phyloP scores from a whole-genome alignment of 2,329 filamentous ascomycete genomes.

The Leptographium wingfieldii region DNA sequence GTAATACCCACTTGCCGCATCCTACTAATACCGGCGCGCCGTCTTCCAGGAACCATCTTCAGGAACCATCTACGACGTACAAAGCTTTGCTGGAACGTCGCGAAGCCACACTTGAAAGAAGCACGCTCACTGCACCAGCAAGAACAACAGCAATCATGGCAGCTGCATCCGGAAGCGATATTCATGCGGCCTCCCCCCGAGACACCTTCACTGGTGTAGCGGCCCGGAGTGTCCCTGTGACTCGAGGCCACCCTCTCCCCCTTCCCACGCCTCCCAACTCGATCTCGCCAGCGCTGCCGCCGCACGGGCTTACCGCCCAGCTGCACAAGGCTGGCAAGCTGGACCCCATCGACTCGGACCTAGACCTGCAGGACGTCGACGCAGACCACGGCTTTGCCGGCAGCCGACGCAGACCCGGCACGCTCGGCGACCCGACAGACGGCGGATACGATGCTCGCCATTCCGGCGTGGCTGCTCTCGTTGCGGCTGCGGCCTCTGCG shows the following conservation, averaged over 20 bases:
- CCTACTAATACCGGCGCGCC: neutral
- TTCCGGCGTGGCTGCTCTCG: constrained; percentile 4
- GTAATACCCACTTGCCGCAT: neutral
- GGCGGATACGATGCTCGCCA: neutral
- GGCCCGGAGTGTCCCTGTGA: constrained; percentile 51
- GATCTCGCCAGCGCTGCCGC: constrained; percentile 76
- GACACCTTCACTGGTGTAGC: constrained; percentile 64
- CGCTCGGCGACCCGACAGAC: neutral
- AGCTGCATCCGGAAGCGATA: constrained; percentile 52
- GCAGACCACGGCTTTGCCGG: constrained; percentile 25
- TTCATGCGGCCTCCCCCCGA: constrained; percentile 49
- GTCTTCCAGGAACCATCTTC: neutral
- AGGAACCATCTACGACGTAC: neutral
- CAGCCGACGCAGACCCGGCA: constrained; percentile 16
- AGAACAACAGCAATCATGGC: constrained; percentile 48
- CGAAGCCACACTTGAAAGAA: neutral
- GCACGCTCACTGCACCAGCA: neutral
- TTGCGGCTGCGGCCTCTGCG: constrained; percentile 3
- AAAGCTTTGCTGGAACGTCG: neutral
- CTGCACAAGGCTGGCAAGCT: constrained; percentile 41
- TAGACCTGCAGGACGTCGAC: constrained; percentile 64
- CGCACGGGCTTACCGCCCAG: constrained; percentile 64
- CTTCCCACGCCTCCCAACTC: constrained; percentile 91
- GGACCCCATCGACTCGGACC: constrained; percentile 68
- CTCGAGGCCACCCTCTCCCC: constrained; percentile 53